Evolutionary conservation across 75 land plant species (phyloP).

Genomic region (Sequoiadendron giganteum): DNA sequence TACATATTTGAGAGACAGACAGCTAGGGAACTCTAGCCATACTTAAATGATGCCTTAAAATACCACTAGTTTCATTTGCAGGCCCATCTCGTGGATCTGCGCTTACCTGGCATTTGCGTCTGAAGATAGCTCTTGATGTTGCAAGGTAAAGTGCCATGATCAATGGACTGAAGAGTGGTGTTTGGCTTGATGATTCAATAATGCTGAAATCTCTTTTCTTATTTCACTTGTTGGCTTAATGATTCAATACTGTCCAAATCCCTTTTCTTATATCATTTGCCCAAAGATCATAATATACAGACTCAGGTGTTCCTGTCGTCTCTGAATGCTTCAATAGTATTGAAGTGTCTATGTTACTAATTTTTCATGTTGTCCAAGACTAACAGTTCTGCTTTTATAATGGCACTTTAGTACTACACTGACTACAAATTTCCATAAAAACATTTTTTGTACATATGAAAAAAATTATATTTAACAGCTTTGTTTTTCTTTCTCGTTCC

Average conservation of each 20-base stretch:
- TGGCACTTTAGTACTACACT: background rate
- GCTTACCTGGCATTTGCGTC: slow-evolving; percentile 34
- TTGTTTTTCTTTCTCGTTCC: background rate
- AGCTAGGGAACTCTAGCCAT: background rate
- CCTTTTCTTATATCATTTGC: background rate
- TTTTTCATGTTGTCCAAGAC: background rate
- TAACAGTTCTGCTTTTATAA: background rate
- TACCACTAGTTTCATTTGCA: slow-evolving; percentile 13
- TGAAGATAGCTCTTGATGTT: slow-evolving; percentile 47
- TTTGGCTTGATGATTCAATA: background rate
- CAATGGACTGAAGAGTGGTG: background rate
- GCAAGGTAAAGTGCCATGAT: slow-evolving; percentile 27
- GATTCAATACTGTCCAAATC: background rate
- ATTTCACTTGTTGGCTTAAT: background rate
- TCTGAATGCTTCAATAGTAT: background rate
- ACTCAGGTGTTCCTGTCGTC: background rate
- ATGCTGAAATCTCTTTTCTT: background rate
- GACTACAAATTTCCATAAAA: background rate
- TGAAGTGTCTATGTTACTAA: background rate
- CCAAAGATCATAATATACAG: background rate
- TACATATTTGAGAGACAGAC: background rate
- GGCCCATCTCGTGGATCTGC: slow-evolving; percentile 35
- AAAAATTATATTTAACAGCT: background rate
- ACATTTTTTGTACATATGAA: background rate
- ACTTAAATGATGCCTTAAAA: background rate